phyloP scores from a whole-genome alignment of 768 basidiomycete genomes.

The Mycena maculata region DNA sequence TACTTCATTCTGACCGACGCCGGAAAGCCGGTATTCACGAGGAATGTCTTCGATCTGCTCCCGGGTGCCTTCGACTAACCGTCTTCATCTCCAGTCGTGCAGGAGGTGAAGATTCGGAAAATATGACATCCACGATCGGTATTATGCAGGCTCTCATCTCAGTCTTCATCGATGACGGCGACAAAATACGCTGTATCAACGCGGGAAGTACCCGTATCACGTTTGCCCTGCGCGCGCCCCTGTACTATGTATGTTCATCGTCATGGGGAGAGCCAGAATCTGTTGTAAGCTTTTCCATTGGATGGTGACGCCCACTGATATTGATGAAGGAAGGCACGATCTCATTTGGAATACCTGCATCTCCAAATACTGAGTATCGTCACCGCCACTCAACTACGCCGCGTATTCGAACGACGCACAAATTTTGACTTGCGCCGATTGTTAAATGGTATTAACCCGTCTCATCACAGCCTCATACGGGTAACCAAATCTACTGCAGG shows the following conservation, averaged over 20 bases:
- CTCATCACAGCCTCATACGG: not conserved
- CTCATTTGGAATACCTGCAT: conserved; percentile 95
- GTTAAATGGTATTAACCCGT: conserved; percentile 62
- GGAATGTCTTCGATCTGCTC: conserved; percentile 57
- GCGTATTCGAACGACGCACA: conserved; percentile 88
- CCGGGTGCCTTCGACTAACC: conserved; percentile 17
- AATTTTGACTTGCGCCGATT: conserved; percentile 91
- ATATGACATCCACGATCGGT: conserved; percentile 84
- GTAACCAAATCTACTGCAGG: conserved; percentile 56
- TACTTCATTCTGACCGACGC: conserved; percentile 96
- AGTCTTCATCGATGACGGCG: conserved; percentile 92
- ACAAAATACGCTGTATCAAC: conserved; percentile 87
- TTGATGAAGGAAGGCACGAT: conserved; percentile 84
- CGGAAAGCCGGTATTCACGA: conserved; percentile 96
- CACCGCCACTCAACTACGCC: conserved; percentile 83
- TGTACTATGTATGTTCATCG: conserved; percentile 93
- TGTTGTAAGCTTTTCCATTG: conserved; percentile 68
- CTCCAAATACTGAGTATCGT: conserved; percentile 93
- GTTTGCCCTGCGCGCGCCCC: conserved; percentile 85
- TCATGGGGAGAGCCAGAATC: conserved; percentile 97
- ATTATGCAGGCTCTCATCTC: conserved; percentile 96
- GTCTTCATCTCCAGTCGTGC: conserved; percentile 54
- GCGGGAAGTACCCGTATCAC: conserved; percentile 86
- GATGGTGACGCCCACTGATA: conserved; percentile 40
- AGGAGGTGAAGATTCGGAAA: conserved; percentile 68